A percentile compares a stretch with the other conserved stretches of the same genome.
These are phyloP conservation scores for Malassezia slooffiae DNA, from an alignment of 1,284 basidiomycete genomes.

Conservation along the genomic window DNA sequence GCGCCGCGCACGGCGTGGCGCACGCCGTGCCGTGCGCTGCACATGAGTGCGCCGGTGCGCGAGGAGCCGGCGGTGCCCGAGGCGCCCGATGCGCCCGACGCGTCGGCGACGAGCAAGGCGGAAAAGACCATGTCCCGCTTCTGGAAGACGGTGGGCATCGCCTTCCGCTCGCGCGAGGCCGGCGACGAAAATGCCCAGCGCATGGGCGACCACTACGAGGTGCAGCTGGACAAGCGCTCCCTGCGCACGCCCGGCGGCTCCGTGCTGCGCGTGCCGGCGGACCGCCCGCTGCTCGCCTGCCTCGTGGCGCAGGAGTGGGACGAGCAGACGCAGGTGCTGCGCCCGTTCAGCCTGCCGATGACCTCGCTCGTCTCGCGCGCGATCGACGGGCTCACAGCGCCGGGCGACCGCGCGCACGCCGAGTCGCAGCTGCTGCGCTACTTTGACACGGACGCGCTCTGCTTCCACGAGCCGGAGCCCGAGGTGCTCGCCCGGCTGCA, in stretches of 20 bases:
- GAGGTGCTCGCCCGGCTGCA: slow-evolving; percentile 67
- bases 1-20: slow-evolving; percentile 1
- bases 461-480: slow-evolving; percentile 73
- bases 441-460: slow-evolving; percentile 88
- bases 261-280: slow-evolving; percentile 60
- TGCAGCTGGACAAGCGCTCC: slow-evolving; percentile 72
- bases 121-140: slow-evolving; percentile 26
- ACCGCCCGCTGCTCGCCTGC: slow-evolving; percentile 64
- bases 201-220: slow-evolving; percentile 24
- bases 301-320: slow-evolving; percentile 94
- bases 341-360: slow-evolving; percentile 84
- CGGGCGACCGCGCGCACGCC: slow-evolving; percentile 57
- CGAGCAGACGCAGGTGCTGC: slow-evolving; percentile 71
- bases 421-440: slow-evolving; percentile 68
- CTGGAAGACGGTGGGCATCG: slow-evolving; percentile 27
- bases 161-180: neutral
- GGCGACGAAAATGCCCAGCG: neutral
- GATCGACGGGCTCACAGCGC: slow-evolving; percentile 64
- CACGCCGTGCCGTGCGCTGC: slow-evolving; percentile 1
- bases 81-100: neutral
- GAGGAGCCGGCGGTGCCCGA: slow-evolving; percentile 1
- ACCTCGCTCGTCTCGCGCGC: slow-evolving; percentile 81
- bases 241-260: slow-evolving; percentile 79
- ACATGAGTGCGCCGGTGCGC: neutral
- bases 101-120: slow-evolving; percentile 8